Percentiles rank a stretch among this genome's conserved stretches.
phyloP scores from a whole-genome alignment of 2,329 filamentous ascomycete species.

The Aphanocladium album region DNA sequence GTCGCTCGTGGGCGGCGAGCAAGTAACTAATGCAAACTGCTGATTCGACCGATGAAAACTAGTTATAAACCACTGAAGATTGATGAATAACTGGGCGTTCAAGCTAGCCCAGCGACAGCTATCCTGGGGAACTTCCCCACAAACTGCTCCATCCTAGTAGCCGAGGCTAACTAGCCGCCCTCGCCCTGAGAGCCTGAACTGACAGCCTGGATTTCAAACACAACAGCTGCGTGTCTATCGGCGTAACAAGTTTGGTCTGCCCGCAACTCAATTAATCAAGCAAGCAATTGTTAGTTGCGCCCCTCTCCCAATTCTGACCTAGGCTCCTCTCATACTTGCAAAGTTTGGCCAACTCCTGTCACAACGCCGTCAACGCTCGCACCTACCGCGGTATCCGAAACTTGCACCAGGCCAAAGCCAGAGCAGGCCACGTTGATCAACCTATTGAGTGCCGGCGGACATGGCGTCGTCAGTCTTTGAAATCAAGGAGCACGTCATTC shows the following conservation, averaged over 20 bases:
- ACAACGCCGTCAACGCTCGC: background rate
- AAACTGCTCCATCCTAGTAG: background rate
- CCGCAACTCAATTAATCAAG: background rate
- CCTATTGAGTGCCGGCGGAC: background rate
- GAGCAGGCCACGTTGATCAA: too few species aligned
- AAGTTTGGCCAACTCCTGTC: background rate
- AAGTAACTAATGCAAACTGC: too few species aligned
- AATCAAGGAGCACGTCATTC: constrained; percentile 68
- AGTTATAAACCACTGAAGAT: background rate
- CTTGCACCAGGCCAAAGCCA: too few species aligned
- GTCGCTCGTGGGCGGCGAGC: too few species aligned
- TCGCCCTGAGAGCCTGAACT: background rate
- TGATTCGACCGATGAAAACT: too few species aligned
- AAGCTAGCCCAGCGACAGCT: background rate
- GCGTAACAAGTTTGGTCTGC: background rate
- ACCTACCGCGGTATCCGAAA: too few species aligned
- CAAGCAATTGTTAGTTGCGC: background rate
- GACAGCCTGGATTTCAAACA: background rate
- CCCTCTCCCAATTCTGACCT: too few species aligned
- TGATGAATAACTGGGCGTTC: background rate
- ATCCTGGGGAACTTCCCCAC: background rate
- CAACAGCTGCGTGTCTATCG: background rate
- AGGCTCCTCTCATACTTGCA: background rate
- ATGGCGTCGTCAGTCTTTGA: constrained; percentile 44
- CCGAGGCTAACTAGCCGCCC: constrained; percentile 4